Conservation (phyloP, 2,329 filamentous ascomycete species). For the Chalaropsis ovoidea region DNA sequence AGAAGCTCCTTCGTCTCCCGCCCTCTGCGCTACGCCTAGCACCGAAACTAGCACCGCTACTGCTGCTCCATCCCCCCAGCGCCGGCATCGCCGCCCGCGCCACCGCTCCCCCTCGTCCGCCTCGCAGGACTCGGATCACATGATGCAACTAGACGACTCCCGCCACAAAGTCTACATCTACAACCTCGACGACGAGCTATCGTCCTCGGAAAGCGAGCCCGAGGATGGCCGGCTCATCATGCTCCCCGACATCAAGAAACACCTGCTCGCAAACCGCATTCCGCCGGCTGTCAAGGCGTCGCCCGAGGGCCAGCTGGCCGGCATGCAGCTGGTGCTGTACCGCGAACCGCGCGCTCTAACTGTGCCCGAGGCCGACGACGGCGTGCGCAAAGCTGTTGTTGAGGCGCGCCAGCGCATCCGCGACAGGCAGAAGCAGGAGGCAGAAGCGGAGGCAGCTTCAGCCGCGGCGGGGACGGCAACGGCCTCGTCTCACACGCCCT, state of each 20-base stretch:
- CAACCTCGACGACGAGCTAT: constrained; percentile 79
- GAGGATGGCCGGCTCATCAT: constrained; percentile 56
- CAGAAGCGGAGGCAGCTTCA: background rate
- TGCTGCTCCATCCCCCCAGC: constrained; percentile 26
- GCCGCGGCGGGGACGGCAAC: background rate
- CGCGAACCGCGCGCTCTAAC: constrained; percentile 65
- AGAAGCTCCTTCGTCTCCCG: constrained; percentile 36
- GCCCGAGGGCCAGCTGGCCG: constrained; percentile 35
- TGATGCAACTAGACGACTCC: constrained; percentile 89
- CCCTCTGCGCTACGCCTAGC: constrained; percentile 22
- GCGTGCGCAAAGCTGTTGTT: constrained; percentile 71
- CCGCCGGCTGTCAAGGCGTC: constrained; percentile 45
- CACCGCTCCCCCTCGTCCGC: background rate
- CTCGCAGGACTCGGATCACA: constrained; percentile 37
- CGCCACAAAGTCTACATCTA: constrained; percentile 84
- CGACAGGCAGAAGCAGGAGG: constrained; percentile 41
- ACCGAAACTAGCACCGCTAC: constrained; percentile 15
- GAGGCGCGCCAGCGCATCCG: constrained; percentile 63
- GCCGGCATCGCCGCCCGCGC: constrained; percentile 25
- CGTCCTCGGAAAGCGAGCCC: constrained; percentile 47
- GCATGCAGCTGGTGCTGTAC: constrained; percentile 75
- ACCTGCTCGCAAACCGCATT: constrained; percentile 63
- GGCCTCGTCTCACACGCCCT: background rate
- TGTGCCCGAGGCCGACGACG: constrained; percentile 63
- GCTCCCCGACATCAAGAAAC: constrained; percentile 75